Evolutionary conservation across 2,329 filamentous ascomycete species (phyloP).

Genomic region (Neonectria punicea): DNA sequence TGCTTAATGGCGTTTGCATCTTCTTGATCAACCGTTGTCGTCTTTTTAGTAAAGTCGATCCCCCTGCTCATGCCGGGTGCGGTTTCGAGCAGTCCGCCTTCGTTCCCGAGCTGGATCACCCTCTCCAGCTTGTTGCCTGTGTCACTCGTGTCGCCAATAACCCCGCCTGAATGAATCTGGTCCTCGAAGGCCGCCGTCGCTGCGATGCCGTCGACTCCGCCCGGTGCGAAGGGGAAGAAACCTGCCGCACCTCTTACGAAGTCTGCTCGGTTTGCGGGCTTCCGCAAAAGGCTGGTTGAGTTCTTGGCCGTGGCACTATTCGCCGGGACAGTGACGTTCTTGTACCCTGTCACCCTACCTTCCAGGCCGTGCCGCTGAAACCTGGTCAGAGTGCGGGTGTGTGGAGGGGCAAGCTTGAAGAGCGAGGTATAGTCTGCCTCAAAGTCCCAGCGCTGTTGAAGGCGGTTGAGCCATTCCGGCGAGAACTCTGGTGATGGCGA

Average conservation of each 20-base stretch:
- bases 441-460: conserved; percentile 91
- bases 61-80: conserved; percentile 86
- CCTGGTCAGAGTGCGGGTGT: conserved; percentile 92
- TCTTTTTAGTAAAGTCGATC: conserved; percentile 74
- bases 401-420: conserved; percentile 88
- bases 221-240: conserved; percentile 93
- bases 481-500: conserved; percentile 84
- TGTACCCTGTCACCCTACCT: conserved; percentile 91
- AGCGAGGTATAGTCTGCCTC: conserved; percentile 84
- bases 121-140: conserved; percentile 75
- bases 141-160: conserved; percentile 52
- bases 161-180: conserved; percentile 68
- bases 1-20: conserved; percentile 77
- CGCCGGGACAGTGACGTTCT: conserved; percentile 90
- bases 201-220: conserved; percentile 87
- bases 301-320: conserved; percentile 93
- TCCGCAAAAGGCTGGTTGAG: conserved; percentile 87
- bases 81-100: conserved; percentile 81
- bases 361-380: conserved; percentile 93
- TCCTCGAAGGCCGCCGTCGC: conserved; percentile 87
- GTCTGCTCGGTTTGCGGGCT: conserved; percentile 86
- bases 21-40: conserved; percentile 65
- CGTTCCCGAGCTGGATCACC: conserved; percentile 83
- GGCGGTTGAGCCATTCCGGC: conserved; percentile 83
- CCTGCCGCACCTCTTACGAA: conserved; percentile 93